phyloP scores from a whole-genome alignment of 2,329 filamentous ascomycete genomes.

The Venturiaceae sp. region DNA sequence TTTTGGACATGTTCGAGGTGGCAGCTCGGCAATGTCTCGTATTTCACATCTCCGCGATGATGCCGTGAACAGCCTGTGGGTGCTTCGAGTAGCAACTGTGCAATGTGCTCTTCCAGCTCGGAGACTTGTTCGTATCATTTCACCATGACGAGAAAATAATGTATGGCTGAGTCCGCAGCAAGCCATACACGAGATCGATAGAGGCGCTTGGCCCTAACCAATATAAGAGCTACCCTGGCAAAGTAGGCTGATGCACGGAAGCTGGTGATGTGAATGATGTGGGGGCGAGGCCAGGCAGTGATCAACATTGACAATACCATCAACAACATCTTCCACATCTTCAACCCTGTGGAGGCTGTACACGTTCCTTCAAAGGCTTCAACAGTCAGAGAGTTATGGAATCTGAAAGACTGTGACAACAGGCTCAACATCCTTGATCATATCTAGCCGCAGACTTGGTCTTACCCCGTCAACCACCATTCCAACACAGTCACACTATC shows the following conservation, averaged over 20 bases:
- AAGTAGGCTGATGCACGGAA: too few relatives aligned
- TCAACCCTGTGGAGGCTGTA: too few relatives aligned
- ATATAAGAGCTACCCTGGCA: too few relatives aligned
- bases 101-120: background rate
- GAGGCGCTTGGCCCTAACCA: too few relatives aligned
- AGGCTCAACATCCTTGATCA: background rate
- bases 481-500: background rate
- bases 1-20: slow-evolving; percentile 21
- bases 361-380: background rate
- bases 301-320: too few relatives aligned
- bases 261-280: too few relatives aligned
- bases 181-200: background rate
- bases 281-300: too few relatives aligned
- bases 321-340: too few relatives aligned
- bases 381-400: background rate
- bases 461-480: background rate
- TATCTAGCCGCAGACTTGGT: background rate
- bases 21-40: slow-evolving; percentile 34
- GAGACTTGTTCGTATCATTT: slow-evolving; percentile 2
- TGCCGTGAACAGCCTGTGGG: slow-evolving; percentile 3
- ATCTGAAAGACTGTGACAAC: background rate
- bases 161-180: background rate
- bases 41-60: slow-evolving; percentile 28
- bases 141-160: background rate
- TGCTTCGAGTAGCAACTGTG: background rate